Conservation (phyloP, 192 early-diverging fungal genomes). For the Blastocladiella britannica region DNA sequence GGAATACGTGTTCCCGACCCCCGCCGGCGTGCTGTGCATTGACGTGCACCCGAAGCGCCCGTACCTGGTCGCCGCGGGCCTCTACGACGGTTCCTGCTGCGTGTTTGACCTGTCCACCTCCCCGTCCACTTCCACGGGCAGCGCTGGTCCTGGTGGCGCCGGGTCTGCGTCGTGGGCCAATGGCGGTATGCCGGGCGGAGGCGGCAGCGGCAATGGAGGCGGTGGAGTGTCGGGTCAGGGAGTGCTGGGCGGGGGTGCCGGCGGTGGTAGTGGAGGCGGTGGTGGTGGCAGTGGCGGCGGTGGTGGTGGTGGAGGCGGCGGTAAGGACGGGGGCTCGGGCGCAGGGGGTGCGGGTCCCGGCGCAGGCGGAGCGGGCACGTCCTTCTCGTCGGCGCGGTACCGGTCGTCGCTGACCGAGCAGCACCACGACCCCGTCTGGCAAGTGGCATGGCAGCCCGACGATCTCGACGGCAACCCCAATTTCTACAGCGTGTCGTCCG, state of each 20-base stretch:
- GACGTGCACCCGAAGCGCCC: constrained; percentile 42
- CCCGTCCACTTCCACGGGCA: background rate
- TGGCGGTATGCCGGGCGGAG: too few species aligned
- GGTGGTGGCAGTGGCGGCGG: too few species aligned
- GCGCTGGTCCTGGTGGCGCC: too few species aligned
- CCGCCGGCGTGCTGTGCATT: constrained; percentile 33
- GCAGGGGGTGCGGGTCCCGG: background rate
- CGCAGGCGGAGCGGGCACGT: background rate
- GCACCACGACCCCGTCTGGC: constrained; percentile 45
- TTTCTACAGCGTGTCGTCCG: constrained; percentile 37
- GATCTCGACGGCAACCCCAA: constrained; percentile 39
- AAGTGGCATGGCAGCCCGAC: constrained; percentile 42
- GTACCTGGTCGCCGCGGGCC: constrained; percentile 35
- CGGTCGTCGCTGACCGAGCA: constrained; percentile 15
- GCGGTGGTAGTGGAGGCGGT: too few species aligned
- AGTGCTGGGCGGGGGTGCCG: too few species aligned
- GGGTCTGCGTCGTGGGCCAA: too few species aligned
- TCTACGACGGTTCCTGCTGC: constrained; percentile 34
- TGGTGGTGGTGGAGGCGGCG: too few species aligned
- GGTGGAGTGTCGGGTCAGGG: too few species aligned
- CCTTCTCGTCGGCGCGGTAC: background rate
- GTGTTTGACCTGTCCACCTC: constrained; percentile 24
- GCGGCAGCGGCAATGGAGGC: too few species aligned
- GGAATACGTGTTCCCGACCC: constrained; percentile 30
- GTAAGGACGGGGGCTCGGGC: too few species aligned